Conservation (phyloP, 2,329 filamentous ascomycete genomes). For the Aspergillus floridensis region DNA sequence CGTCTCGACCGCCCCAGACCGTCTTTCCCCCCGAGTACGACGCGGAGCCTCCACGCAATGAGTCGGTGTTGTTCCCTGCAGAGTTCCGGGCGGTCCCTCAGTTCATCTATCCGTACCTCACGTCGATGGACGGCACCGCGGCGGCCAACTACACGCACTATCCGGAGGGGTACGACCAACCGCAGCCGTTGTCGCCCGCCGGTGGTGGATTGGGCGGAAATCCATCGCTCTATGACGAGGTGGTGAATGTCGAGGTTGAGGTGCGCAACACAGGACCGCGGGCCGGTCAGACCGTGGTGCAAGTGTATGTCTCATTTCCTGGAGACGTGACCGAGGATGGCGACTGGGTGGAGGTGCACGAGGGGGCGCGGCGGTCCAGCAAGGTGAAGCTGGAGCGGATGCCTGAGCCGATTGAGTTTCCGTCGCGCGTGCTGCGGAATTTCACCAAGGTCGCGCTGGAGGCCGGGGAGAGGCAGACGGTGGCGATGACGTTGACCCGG, state of each 20-base stretch:
- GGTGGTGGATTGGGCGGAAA: conserved; percentile 60
- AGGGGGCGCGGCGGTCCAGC: not conserved
- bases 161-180: conserved; percentile 55
- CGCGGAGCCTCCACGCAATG: conserved; percentile 53
- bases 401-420: conserved; percentile 60
- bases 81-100: conserved; percentile 62
- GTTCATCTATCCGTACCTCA: conserved; percentile 72
- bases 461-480: conserved; percentile 52
- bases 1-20: conserved; percentile 39
- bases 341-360: conserved; percentile 13
- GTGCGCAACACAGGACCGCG: conserved; percentile 51
- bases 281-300: conserved; percentile 51
- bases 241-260: conserved; percentile 46
- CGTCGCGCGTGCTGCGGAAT: conserved; percentile 60
- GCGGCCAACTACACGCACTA: conserved; percentile 46
- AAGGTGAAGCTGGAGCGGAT: conserved; percentile 15
- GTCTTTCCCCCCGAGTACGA: conserved; percentile 56
- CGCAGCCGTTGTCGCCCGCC: conserved; percentile 57
- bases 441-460: conserved; percentile 67
- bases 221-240: conserved; percentile 51
- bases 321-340: conserved; percentile 30
- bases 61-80: conserved; percentile 60
- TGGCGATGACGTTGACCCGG: conserved; percentile 61
- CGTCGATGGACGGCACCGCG: conserved; percentile 49
- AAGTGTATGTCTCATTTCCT: conserved; percentile 68